Percentiles rank a stretch among this genome's conserved stretches.
Conservation (phyloP, 1,139 yeast species). For the Eremothecium cymbalariae region DNA sequence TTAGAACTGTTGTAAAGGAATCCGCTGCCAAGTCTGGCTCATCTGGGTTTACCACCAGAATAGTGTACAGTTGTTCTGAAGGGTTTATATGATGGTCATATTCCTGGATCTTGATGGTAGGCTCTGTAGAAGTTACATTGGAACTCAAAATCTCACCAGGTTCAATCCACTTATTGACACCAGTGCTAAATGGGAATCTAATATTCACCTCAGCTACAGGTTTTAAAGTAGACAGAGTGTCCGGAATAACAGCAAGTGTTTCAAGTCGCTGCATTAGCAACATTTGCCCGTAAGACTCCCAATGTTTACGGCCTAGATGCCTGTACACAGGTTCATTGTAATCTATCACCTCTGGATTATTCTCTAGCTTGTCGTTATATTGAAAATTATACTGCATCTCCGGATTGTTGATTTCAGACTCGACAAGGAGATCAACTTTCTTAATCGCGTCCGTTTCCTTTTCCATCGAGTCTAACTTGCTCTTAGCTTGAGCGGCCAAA, state of each 20-base stretch:
- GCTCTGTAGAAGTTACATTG: constrained; percentile 64
- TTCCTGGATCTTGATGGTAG: constrained; percentile 66
- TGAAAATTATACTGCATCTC: constrained; percentile 67
- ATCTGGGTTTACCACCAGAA: constrained; percentile 85
- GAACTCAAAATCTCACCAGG: constrained; percentile 76
- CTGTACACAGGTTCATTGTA: constrained; percentile 73
- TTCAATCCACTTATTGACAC: constrained; percentile 55
- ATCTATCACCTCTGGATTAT: constrained; percentile 46
- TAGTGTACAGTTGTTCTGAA: constrained; percentile 50
- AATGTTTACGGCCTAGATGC: constrained; percentile 53
- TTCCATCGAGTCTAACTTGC: constrained; percentile 19
- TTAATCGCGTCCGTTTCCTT: constrained; percentile 28
- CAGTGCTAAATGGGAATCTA: constrained; percentile 63
- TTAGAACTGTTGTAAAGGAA: constrained; percentile 61
- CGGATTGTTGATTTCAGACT: constrained; percentile 68
- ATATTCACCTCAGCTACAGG: constrained; percentile 72
- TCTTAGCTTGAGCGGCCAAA: constrained; percentile 42
- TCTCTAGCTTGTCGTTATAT: constrained; percentile 34
- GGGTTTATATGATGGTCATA: constrained; percentile 44
- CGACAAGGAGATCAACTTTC: constrained; percentile 31
- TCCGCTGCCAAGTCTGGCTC: constrained; percentile 69
- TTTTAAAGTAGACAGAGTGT: constrained; percentile 81
- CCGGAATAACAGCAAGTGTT: constrained; percentile 79
- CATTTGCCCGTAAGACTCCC: constrained; percentile 53
- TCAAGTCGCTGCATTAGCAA: constrained; percentile 66